phyloP scores from a whole-genome alignment of 2,329 filamentous ascomycete species.

The Diaporthe caulivora region DNA sequence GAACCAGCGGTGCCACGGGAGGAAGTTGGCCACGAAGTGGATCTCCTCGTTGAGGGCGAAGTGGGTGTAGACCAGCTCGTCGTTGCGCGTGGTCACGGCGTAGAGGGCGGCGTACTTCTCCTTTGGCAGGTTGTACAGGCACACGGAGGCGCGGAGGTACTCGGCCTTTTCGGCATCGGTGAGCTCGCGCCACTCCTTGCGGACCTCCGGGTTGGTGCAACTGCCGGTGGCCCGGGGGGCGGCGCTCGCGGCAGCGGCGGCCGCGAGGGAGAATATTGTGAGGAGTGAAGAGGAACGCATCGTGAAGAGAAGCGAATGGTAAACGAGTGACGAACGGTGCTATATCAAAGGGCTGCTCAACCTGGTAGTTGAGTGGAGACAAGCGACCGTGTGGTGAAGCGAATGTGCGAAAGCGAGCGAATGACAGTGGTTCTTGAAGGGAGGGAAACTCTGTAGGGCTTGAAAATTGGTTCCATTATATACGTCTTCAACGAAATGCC shows the following conservation, averaged over 20 bases:
- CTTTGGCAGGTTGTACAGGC: not conserved
- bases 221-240: not conserved
- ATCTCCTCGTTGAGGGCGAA: not conserved
- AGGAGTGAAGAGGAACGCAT: not conserved
- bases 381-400: not conserved
- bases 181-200: conserved; percentile 16
- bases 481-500: too few species aligned
- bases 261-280: not conserved
- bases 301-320: not conserved
- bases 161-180: conserved; percentile 5
- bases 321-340: not conserved
- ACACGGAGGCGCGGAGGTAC: not conserved
- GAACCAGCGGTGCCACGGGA: conserved; percentile 5
- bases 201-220: not conserved
- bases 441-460: not conserved
- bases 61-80: conserved; percentile 1
- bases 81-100: not conserved
- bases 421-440: not conserved
- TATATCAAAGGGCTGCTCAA: not conserved
- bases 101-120: not conserved
- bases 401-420: not conserved
- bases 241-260: not conserved
- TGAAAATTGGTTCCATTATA: not conserved
- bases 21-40: conserved; percentile 12
- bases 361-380: not conserved